Conservation (phyloP, 176 grass and related monocot species). For the Carex parvula region DNA sequence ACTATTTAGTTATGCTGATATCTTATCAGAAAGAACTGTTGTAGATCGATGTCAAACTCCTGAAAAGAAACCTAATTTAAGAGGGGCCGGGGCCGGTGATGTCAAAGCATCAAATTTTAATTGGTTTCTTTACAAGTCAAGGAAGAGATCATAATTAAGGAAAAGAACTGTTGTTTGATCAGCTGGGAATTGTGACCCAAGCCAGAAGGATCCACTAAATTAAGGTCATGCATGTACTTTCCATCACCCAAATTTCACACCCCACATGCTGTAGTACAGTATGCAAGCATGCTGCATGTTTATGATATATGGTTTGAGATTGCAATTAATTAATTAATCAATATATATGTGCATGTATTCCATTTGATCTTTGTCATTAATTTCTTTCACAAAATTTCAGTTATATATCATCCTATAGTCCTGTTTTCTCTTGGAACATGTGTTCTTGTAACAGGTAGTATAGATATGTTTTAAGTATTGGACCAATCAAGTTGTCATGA, state of each 20-base stretch:
- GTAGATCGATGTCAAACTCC: neutral
- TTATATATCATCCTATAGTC: neutral
- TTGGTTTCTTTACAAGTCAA: constrained; percentile 9
- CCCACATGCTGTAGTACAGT: no score
- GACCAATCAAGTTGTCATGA: neutral
- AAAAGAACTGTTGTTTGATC: neutral
- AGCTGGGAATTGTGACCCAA: no score
- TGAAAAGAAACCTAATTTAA: constrained; percentile 5
- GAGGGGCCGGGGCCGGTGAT: neutral
- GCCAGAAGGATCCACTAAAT: no score
- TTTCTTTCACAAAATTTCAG: neutral
- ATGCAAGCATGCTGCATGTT: constrained; percentile 6
- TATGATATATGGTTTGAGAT: neutral
- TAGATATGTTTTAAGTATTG: neutral
- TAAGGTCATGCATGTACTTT: neutral
- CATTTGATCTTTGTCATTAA: neutral
- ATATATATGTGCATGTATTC: neutral
- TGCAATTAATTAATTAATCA: neutral
- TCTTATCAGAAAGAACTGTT: neutral
- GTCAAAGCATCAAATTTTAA: neutral
- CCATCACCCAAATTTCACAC: neutral
- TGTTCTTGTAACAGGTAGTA: neutral
- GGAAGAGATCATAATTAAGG: neutral
- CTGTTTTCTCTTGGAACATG: neutral
- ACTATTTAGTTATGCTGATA: neutral